Base-by-base conservation (phyloP, 805 yeast genomes). In the Wickerhamiella qilinensis region DNA sequence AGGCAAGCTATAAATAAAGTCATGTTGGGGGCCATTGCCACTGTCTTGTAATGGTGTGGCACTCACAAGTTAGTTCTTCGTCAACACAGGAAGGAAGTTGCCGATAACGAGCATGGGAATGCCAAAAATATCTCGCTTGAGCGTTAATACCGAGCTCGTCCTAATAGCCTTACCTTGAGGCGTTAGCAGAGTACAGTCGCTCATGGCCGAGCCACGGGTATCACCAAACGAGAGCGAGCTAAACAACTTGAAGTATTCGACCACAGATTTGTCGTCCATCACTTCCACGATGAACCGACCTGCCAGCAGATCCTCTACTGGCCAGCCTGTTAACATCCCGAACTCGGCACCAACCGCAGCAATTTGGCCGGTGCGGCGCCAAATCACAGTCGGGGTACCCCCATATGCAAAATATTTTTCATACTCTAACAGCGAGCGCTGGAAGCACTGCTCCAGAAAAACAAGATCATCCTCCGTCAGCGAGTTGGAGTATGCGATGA, bases 91-190 rank as follows among this genome's bases (percentile, higher is more conserved):
- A 49, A 88, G 63, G 55, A 88, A 88, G 54, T 84, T 91, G 15
- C 95, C 97, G 25, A 88, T 71, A 18, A 91, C 78, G 93, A 88
- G 86, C 84, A 91, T 78, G 14, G 98, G 98, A 38, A 88, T 77
- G 7, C 95, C 96, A 60, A 91, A 88, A 15, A 88, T 93, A 54
- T 88, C 97, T 55, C 96, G 66, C 53, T 86, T 85, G 46, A 91
- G 62, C 1, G 97, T 91, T 93, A 95, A 83, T 50, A 81, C 77
- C 50, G 93, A 77, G 21, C 83, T 73, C 0, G 96, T 82, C 37
- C 77, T 65, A 35, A 88, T 70, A 19, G 43, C 44, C 31, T 48
- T 39, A 14, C 63, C 63, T 12, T 41, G 35, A 12, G 57, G 54
- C 4, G 60, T 79, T 32, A 82, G 54, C 28, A 88, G 62, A 0